Conservation (phyloP, 2,329 filamentous ascomycete genomes). For the Exophiala alcalophila region DNA sequence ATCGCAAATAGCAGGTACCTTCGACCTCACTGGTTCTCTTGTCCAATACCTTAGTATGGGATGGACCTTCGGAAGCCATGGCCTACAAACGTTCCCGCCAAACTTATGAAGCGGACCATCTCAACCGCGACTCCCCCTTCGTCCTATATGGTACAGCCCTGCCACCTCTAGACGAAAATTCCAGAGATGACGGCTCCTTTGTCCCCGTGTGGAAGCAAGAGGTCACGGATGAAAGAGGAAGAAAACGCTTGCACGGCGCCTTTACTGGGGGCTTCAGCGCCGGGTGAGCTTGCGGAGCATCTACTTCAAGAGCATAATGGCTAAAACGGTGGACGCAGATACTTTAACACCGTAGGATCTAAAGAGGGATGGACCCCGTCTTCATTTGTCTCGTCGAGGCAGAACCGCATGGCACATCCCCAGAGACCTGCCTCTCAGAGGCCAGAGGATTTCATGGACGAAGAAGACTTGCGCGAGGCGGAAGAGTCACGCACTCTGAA, state of each 20-base stretch:
- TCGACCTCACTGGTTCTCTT: too few relatives aligned
- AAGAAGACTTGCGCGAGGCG: conserved; percentile 85
- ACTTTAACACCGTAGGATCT: conserved; percentile 96
- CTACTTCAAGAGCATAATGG: conserved; percentile 33
- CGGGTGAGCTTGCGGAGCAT: conserved; percentile 61
- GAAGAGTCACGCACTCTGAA: conserved; percentile 74
- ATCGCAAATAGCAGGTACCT: too few relatives aligned
- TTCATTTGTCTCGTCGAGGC: conserved; percentile 85
- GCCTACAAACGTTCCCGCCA: conserved; percentile 75
- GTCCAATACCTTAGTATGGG: too few relatives aligned
- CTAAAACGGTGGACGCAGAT: conserved; percentile 54
- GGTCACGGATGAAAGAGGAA: conserved; percentile 84
- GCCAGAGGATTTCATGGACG: conserved; percentile 95
- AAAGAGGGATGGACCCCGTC: conserved; percentile 97
- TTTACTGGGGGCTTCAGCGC: conserved; percentile 97
- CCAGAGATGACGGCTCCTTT: conserved; percentile 86
- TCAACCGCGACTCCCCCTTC: conserved; percentile 67
- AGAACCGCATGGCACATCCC: conserved; percentile 70
- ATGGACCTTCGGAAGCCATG: too few relatives aligned
- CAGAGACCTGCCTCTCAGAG: conserved; percentile 55
- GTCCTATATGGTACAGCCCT: conserved; percentile 81
- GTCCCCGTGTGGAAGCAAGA: conserved; percentile 98
- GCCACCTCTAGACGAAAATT: conserved; percentile 69
- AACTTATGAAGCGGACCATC: conserved; percentile 72
- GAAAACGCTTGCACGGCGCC: conserved; percentile 88